A percentile compares a stretch with the other conserved stretches of the same genome.
phyloP scores from a whole-genome alignment of 441 rosid species.

The Croton laevigatus region DNA sequence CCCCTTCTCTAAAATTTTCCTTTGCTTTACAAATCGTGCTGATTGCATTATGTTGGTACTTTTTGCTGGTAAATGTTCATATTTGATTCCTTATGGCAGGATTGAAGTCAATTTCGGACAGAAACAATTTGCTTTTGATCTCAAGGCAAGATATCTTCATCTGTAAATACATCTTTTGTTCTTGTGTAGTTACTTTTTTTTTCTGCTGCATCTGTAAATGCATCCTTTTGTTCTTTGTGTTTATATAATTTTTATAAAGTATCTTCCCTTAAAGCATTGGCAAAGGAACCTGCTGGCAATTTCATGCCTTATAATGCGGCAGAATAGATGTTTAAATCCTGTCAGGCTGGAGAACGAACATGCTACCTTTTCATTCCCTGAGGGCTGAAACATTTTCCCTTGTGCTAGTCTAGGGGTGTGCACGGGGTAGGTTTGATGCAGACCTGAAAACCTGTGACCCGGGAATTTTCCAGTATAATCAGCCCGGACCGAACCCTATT shows the following conservation, averaged over 20 bases:
- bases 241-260: not conserved
- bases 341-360: too few relatives aligned
- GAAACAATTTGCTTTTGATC: conserved; percentile 65
- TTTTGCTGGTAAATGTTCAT: not conserved
- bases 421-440: too few relatives aligned
- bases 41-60: not conserved
- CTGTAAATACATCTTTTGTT: not conserved
- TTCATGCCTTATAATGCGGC: too few relatives aligned
- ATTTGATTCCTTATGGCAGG: conserved; percentile 45
- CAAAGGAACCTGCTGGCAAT: too few relatives aligned
- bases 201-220: not conserved
- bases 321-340: too few relatives aligned
- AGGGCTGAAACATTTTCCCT: too few relatives aligned
- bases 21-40: conserved; percentile 8
- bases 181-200: not conserved
- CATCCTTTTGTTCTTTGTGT: conserved; percentile 6
- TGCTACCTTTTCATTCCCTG: too few relatives aligned
- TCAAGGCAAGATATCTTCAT: conserved; percentile 50
- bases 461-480: too few relatives aligned
- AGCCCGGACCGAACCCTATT: too few relatives aligned
- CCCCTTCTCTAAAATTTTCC: not conserved
- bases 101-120: conserved; percentile 88
- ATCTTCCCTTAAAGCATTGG: not conserved
- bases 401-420: too few relatives aligned
- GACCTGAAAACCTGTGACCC: too few relatives aligned